Base-by-base conservation (phyloP, 2,329 filamentous ascomycete genomes). In the Daldinia sp. region DNA sequence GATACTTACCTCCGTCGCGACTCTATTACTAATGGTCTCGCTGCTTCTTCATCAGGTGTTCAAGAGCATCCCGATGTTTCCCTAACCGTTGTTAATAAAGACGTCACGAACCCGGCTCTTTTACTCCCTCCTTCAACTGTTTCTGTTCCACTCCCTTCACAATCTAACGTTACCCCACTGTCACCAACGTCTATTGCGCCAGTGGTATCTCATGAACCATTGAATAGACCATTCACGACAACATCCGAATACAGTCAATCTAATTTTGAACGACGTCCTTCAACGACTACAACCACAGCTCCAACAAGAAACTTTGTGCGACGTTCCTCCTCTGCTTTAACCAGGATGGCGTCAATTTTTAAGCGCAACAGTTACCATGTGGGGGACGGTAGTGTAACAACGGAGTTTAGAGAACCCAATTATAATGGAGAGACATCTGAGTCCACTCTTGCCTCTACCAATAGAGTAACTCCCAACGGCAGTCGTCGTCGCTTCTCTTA, bases 401-500 rank as follows among this genome's bases (percentile, higher is more conserved):
- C 69, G 60, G 69, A 71, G 37, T 74, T 76, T 37, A 74, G 66
- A 42, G 70, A 74, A 13, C 67, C 76, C 35, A 75, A 68, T 63
- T 75, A 75, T 55, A 72, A 72, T 46, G 54, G 69, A 33, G 72
- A 70, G 41, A 51, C 70, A 39, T 74, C 72, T 10, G 73, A 78
- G 33, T 71, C 65, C 60, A 77, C 60, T 48, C 44, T 74, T 44
- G 44, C 72, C 13, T 71, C 73, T 23, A 62, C 72, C 44, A 72
- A 70, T 67, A 72, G 71, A 65, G 61, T 70, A 26, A 63, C 68
- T 35, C 60, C 74, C 41, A 72, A 68, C 37, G 13, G 54, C n/a
- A 67, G 71, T 63, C 72, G 68, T 23, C 76, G 75, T 20, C 77
- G 78, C 26, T 79, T 80, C 71, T 79, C 78, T 6, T 75, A 73